A percentile compares a stretch with the other conserved stretches of the same genome.
Evolutionary conservation across 192 early-diverging fungal species (phyloP).

Genomic region (Backusella luteola): DNA sequence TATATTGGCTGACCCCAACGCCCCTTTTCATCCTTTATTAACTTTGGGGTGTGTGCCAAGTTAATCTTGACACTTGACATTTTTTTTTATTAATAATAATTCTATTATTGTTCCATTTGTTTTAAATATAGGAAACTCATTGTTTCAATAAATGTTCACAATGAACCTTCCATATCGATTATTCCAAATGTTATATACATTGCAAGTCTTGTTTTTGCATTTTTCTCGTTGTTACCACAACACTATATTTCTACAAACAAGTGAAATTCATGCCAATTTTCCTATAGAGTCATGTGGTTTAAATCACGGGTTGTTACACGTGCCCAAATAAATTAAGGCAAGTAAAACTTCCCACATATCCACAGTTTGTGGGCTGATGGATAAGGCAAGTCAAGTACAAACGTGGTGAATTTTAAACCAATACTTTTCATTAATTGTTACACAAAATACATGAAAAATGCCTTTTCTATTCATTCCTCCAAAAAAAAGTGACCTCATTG

Average conservation of each 20-base stretch:
- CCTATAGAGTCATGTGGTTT: background rate
- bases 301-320: constrained; percentile 3
- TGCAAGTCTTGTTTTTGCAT: background rate
- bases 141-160: background rate
- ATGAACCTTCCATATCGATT: background rate
- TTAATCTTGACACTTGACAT: background rate
- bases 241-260: background rate
- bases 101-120: background rate
- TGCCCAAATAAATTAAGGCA: background rate
- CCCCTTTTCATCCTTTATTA: background rate
- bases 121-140: background rate
- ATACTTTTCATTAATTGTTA: background rate
- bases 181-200: background rate
- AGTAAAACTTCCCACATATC: background rate
- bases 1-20: constrained; percentile 2
- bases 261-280: constrained; percentile 3
- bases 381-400: background rate
- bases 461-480: background rate
- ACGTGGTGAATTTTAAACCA: constrained; percentile 6
- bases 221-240: background rate
- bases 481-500: background rate
- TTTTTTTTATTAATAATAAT: background rate
- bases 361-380: background rate
- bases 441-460: background rate
- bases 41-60: constrained; percentile 1